Base-by-base conservation (phyloP, 768 basidiomycete species). In the Suillus decipiens region DNA sequence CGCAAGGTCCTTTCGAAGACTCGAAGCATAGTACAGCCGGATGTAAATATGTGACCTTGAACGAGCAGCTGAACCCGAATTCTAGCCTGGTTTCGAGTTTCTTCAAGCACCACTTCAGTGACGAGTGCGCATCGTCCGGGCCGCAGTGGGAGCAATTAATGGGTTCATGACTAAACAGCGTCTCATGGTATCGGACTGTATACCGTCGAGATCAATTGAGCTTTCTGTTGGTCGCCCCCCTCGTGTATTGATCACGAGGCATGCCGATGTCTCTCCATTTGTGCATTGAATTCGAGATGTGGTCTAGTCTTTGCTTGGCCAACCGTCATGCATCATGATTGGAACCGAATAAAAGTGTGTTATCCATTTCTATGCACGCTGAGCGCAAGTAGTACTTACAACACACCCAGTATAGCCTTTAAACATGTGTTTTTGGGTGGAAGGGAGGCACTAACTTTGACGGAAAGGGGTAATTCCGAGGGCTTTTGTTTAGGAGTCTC, bases 381-480 rank as follows among this genome's bases (percentile, higher is more conserved):
- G 31, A 1, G 31, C 33, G 31, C 19, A 7, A 19, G n/a, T 28
- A 28, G 17, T 11, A 17, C 50, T 51, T 17, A 31, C 48, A 31
- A 19, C 28, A 51, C 5, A 17, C 17, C 19, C 31, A 33, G 10
- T 7, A 19, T 33, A 33, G 51, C 51, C 17, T 33, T 53, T 14
- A 1, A 33, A n/a, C 33, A 7, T 53, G 51, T 33, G 50, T 51
- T 51, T 9, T 53, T 33, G 10, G 51, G 19, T 53, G 33, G 51
- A 53, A 51, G 33, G 24, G 50, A 19, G 51, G 17, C 19, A 83
- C 84, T 22, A 78, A 83, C 28, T 28, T 84, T 50, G 88, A 88
- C 5, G 89, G 89, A 12, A 90, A 89, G 70, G 88, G 89, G 2
- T 90, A 12, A 86, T 89, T 60, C 48, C 15, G 15, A 76, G 70